phyloP scores from a whole-genome alignment of 2,329 filamentous ascomycete species.

The Diaporthe longicolla region DNA sequence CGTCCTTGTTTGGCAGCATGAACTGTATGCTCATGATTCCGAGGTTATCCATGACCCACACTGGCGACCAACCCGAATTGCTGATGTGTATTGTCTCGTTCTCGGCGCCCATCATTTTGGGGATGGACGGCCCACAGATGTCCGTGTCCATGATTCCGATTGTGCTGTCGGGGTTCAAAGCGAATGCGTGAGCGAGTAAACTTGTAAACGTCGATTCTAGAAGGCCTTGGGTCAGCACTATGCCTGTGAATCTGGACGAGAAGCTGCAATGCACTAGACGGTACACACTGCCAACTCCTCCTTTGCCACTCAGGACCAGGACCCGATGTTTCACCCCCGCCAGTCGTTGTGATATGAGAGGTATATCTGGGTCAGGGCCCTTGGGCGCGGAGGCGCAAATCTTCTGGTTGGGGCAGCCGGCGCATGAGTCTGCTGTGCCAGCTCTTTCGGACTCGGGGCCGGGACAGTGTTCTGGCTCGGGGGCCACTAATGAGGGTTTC shows the following conservation, averaged over 20 bases:
- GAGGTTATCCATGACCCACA: conserved; percentile 95
- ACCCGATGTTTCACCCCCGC: conserved; percentile 90
- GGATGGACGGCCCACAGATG: conserved; percentile 95
- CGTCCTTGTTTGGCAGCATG: conserved; percentile 93
- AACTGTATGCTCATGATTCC: conserved; percentile 99
- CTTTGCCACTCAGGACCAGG: conserved; percentile 92
- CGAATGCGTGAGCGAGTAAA: conserved; percentile 90
- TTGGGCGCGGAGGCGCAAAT: conserved; percentile 97
- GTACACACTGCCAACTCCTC: conserved; percentile 81
- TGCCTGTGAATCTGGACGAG: background rate
- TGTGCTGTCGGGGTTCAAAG: conserved; percentile 80
- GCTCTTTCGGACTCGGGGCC: conserved; percentile 85
- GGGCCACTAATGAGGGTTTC: conserved; percentile 88
- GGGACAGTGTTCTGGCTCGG: conserved; percentile 96
- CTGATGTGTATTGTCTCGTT: conserved; percentile 93
- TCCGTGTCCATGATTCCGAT: conserved; percentile 99
- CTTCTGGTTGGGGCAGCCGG: conserved; percentile 93
- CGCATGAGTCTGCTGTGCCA: conserved; percentile 85
- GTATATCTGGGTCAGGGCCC: conserved; percentile 94
- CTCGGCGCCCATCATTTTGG: conserved; percentile 99
- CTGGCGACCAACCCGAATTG: conserved; percentile 90
- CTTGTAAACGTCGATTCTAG: conserved; percentile 87
- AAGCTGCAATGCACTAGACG: background rate
- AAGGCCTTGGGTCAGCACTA: conserved; percentile 12
- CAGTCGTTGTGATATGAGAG: conserved; percentile 87